Percentiles rank a stretch among this genome's conserved stretches.
Conservation (phyloP, 2,329 filamentous ascomycete genomes). For the Fusarium beomiforme region DNA sequence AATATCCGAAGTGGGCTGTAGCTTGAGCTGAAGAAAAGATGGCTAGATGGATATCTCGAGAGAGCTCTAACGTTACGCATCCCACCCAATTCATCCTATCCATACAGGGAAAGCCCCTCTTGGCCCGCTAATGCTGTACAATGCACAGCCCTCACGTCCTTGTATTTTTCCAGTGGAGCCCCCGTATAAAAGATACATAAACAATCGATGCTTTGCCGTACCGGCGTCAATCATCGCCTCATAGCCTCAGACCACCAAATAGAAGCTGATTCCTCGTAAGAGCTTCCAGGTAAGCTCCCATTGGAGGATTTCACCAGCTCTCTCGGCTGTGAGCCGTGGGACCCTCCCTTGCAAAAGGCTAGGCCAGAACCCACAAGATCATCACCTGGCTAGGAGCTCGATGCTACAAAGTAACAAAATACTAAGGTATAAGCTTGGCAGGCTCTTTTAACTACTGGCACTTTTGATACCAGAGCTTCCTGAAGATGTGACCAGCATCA, state of each 20-base stretch:
- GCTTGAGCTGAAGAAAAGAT: slow-evolving; percentile 33
- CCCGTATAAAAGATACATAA: slow-evolving; percentile 13
- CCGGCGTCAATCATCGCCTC: slow-evolving; percentile 5
- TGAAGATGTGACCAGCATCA: not conserved
- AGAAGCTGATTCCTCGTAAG: slow-evolving; percentile 18
- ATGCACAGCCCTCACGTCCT: slow-evolving; percentile 2
- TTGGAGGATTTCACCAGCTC: slow-evolving; percentile 32
- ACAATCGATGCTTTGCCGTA: slow-evolving; percentile 12
- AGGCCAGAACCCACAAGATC: not conserved
- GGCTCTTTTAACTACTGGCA: too few relatives aligned
- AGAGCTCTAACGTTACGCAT: slow-evolving; percentile 2
- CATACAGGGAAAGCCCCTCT: slow-evolving; percentile 16
- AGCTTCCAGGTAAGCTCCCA: slow-evolving; percentile 6
- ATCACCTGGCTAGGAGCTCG: not conserved
- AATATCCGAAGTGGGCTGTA: slow-evolving; percentile 34
- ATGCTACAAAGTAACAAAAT: too few relatives aligned
- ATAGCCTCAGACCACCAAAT: slow-evolving; percentile 31
- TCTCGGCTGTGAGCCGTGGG: slow-evolving; percentile 14
- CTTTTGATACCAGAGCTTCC: not conserved
- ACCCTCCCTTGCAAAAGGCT: slow-evolving; percentile 15
- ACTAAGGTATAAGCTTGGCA: too few relatives aligned
- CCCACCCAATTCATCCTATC: not conserved
- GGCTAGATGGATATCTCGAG: slow-evolving; percentile 14
- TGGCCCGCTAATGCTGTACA: slow-evolving; percentile 9
- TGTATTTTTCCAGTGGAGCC: slow-evolving; percentile 15